Conservation (phyloP, 306 rosid species). For the Ochetophila trinervis region DNA sequence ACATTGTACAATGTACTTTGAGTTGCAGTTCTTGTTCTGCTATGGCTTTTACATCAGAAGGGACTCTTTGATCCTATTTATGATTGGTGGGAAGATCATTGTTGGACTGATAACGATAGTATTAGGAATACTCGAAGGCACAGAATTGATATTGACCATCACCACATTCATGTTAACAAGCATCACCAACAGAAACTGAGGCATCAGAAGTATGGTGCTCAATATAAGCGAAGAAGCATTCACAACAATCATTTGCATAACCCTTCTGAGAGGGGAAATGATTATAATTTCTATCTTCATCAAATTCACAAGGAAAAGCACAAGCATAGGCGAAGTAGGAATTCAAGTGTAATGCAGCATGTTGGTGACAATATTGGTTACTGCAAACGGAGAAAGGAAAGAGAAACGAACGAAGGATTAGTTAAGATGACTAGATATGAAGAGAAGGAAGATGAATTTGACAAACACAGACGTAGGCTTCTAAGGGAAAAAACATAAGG, state of each 20-base stretch:
- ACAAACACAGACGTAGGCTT: no score
- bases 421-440: conserved; percentile 23
- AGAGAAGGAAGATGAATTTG: conserved; percentile 2
- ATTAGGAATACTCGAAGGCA: conserved; percentile 22
- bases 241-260: conserved; percentile 43
- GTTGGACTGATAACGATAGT: conserved; percentile 32
- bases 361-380: conserved; percentile 31
- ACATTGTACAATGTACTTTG: conserved; percentile 20
- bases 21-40: conserved; percentile 59
- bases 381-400: conserved; percentile 35
- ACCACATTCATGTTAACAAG: conserved; percentile 26
- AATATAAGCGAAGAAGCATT: conserved; percentile 36
- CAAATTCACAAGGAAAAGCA: conserved; percentile 48
- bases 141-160: conserved; percentile 30
- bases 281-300: conserved; percentile 43
- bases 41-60: conserved; percentile 81
- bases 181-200: conserved; percentile 38
- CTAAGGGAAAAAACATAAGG: no score
- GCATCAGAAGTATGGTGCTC: conserved; percentile 39
- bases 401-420: conserved; percentile 29
- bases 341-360: conserved; percentile 26
- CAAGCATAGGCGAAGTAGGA: conserved; percentile 49
- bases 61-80: conserved; percentile 89
- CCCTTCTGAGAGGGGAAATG: conserved; percentile 43
- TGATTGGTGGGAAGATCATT: conserved; percentile 83